Evolutionary conservation across 2,329 filamentous ascomycete genomes (phyloP), one percentile per base, ranked within the genome.

Genomic region (Hypoxylon sp.): DNA sequence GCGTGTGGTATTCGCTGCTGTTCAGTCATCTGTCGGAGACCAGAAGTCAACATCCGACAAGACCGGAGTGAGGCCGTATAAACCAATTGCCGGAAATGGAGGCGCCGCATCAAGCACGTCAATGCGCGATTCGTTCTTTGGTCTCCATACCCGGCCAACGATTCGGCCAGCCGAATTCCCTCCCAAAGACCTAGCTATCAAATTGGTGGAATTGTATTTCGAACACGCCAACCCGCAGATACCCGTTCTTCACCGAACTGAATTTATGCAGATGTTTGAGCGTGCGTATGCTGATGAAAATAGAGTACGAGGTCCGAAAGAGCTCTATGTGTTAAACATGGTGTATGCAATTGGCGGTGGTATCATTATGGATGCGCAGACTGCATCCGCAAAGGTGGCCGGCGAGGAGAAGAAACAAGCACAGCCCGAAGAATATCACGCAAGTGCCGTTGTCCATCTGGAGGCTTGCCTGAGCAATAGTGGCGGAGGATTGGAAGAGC

Each of bases 171-270:
- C 94, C 0, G 86, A 90, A 0, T 98, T 98, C 74, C 96, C 96
- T 0, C 89, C 92, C 70, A 89, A 88, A 70, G 88, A 92, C 33
- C 84, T 97, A 2, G 95, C 90, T 0, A 81, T 87, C 60, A 88
- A 89, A 66, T 85, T 98, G 17, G 90, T 93, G 39, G 88, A 90
- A 60, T 86, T 98, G 39, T 98, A 98, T 79, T 98, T 98, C 79
- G 94, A 98, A 81, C 93, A 98, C 78, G 94, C 95, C 1, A 98
- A 98, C 78, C 94, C 95, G 3, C 95, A 98, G 80, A 97, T 98
- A 71, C 95, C 95, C 0, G 94, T 98, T 47, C 84, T 98, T 54
- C 95, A 98, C 78, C 90, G 93, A 39, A 91, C 88, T 33, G 94
- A 98, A 74, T 98, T 98, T 76, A 94, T 94, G 90, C 87, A 91